Conservation (phyloP, 805 yeast species). For the Nakazawaea ambrosiae region DNA sequence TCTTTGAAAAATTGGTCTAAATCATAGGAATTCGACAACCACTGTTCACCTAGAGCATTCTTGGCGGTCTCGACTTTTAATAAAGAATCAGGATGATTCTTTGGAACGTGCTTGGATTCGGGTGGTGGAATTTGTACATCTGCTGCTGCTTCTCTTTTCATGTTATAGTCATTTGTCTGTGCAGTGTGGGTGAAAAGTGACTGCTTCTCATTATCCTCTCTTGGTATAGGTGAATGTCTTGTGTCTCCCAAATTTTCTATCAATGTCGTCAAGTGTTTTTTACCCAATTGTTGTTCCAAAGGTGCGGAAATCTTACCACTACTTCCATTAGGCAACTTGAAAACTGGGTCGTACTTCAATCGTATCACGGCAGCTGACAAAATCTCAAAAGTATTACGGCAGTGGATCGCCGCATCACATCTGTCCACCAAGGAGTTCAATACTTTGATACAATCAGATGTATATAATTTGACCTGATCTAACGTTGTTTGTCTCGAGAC, state of each 20-base stretch:
- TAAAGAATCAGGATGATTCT: neutral
- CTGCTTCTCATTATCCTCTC: neutral
- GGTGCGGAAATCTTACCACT: constrained; percentile 9
- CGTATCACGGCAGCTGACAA: constrained; percentile 65
- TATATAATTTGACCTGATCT: constrained; percentile 42
- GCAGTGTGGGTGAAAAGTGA: neutral
- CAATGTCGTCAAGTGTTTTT: constrained; percentile 30
- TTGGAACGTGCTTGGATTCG: neutral
- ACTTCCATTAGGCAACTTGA: constrained; percentile 15
- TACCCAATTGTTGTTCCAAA: constrained; percentile 20
- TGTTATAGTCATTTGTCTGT: neutral
- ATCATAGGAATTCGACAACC: constrained; percentile 29
- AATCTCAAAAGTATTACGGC: constrained; percentile 66
- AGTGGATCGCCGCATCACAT: constrained; percentile 73
- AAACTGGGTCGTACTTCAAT: constrained; percentile 32
- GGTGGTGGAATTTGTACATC: neutral
- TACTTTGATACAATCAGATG: constrained; percentile 46
- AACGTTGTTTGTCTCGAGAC: constrained; percentile 38
- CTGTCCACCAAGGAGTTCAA: constrained; percentile 54
- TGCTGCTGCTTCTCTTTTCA: neutral
- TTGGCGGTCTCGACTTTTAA: constrained; percentile 3
- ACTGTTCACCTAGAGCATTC: constrained; percentile 16
- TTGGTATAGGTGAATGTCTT: neutral
- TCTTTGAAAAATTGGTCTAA: constrained; percentile 43
- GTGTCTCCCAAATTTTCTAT: constrained; percentile 23